Conservation (phyloP, 176 grass and related monocot genomes). For the Cymbopogon citratus region DNA sequence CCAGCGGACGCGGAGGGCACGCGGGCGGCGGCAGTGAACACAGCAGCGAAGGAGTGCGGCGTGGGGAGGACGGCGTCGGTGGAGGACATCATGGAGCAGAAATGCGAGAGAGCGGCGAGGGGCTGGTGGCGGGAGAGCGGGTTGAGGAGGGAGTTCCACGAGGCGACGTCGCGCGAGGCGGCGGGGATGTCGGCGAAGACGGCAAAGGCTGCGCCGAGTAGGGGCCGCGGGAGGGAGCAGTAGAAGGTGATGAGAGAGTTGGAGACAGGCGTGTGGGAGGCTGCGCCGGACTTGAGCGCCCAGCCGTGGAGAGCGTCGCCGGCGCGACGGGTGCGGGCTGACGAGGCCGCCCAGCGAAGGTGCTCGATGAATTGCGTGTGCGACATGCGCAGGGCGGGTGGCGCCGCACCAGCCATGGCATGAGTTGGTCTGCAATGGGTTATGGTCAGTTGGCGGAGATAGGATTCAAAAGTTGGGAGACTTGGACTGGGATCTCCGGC, state of each 20-base stretch:
- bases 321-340: background rate
- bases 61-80: slow-evolving; percentile 37
- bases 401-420: slow-evolving; percentile 14
- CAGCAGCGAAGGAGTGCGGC: slow-evolving; percentile 47
- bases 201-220: slow-evolving; percentile 18
- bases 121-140: slow-evolving; percentile 38
- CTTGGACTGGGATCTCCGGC: no score
- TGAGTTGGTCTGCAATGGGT: background rate
- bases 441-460: no score
- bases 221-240: slow-evolving; percentile 33
- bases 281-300: slow-evolving; percentile 50
- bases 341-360: slow-evolving; percentile 15
- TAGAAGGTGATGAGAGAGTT: slow-evolving; percentile 70
- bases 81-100: slow-evolving; percentile 46
- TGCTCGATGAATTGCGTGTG: slow-evolving; percentile 43
- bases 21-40: slow-evolving; percentile 28
- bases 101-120: slow-evolving; percentile 29
- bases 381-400: slow-evolving; percentile 11
- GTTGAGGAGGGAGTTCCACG: slow-evolving; percentile 76
- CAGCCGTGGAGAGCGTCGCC: slow-evolving; percentile 53
- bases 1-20: background rate
- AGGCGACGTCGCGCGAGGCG: slow-evolving; percentile 40
- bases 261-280: slow-evolving; percentile 47
- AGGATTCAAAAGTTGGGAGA: no score
- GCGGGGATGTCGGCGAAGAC: slow-evolving; percentile 41